Evolutionary conservation across 257 asterid genomes (phyloP), one percentile per base, ranked within the genome.

Genomic region (Salvia rosmarinus): DNA sequence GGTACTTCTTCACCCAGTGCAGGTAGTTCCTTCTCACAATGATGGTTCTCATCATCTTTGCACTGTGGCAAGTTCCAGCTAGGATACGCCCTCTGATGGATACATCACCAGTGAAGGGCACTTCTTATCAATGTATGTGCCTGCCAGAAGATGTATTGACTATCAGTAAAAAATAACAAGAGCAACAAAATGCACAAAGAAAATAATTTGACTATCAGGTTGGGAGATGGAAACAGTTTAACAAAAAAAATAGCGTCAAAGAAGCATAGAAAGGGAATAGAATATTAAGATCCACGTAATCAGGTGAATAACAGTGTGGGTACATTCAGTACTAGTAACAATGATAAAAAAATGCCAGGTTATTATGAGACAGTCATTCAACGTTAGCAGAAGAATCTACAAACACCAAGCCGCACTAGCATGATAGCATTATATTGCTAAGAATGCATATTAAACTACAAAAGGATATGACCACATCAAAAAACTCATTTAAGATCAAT

Each of bases 51-150:
- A 83, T 62, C 96, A 90, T 90, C 87, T 90, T 90, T 21, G 96
- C 96, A 77, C 96, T 90, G 80, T 90, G 95, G 76, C 96, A 90
- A 19, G 90, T 90, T 5, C 96, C 95, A 39, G 93, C 83, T 75
- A 90, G 80, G 34, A 90, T 90, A 46, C 93, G 95, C 2, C 95
- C 96, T 71, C 96, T 79, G 75, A 90, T 85, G 11, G 96, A 90
- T 9, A 88, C 96, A 73, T 49, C 46, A 0, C 97, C 95, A 32
- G 93, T 78, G 77, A 90, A 90, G 0, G 96, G 75, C 96, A 90
- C 57, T 90, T 90, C 84, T 86, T 90, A 81, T 90, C 95, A 32
- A 90, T 90, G 57, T 86, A 90, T 0, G 93, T 82, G 14, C 84
- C 96, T 90, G 81, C 11, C 39, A 20, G 64, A 34, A 37, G 54